Evolutionary conservation across 345 rosid species (phyloP), one percentile per base, ranked within the genome.

Genomic region (Raphanus raphanistrum): DNA sequence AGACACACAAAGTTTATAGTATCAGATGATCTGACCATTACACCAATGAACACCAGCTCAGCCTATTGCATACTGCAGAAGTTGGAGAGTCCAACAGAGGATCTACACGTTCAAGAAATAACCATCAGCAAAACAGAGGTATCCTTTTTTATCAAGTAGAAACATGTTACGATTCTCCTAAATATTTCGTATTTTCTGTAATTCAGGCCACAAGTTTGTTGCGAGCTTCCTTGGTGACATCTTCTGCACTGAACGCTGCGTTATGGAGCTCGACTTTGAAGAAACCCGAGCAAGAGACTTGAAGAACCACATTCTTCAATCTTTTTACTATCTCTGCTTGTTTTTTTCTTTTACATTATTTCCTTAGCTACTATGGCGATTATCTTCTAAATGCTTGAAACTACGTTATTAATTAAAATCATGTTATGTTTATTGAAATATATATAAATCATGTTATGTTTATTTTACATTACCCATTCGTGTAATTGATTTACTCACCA

Each of bases 161-260:
- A 59, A 59, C 15, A 59, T 59, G n/a, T 13, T 4, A 60, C 63
- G 4, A 61, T 61, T 13, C 17, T 6, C 0, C 11, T 2, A 5
- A 29, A 9, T 1, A 8, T 57, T 21, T 4, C 2, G 1, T 4
- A 17, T 55, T 21, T 48, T 2, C 9, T 29, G 5, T 61, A 25
- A 4, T 4, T 4, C 50, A 63, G 70, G 63, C 52, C 3, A 21
- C 36, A 67, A 48, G 26, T 50, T 27, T 65, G 13, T 7, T 73
- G 63, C 58, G 66, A 66, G 66, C 78, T 66, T 75, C 72, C 9
- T 28, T 66, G 72, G 3, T 55, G 58, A 75, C 66, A 55, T 33
- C 72, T 8, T 66, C 72, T 57, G 66, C 48, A 26, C 25, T 75
- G 66, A 66, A 66, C 59, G 8, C 66, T 65, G 72, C 66, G 13